phyloP scores from a whole-genome alignment of 129 eudicot genomes.

The Pulicaria dysenterica region DNA sequence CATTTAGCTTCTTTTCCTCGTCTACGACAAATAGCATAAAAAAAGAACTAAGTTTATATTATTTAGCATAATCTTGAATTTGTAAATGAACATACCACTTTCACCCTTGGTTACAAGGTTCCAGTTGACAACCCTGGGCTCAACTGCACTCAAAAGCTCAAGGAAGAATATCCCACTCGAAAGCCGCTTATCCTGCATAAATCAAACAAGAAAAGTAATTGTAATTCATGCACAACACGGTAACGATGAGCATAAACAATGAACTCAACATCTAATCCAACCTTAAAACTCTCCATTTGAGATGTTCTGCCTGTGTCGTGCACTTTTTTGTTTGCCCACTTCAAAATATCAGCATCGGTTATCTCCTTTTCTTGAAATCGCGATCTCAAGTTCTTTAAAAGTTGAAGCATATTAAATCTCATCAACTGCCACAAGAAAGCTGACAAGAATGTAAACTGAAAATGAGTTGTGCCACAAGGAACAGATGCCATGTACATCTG shows the following conservation, averaged over 20 bases:
- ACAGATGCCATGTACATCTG: slow-evolving; percentile 11
- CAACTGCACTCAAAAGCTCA: slow-evolving; percentile 89
- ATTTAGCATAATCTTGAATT: neutral
- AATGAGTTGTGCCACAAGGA: neutral
- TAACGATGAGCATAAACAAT: neutral
- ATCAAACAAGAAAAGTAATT: neutral
- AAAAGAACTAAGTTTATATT: neutral
- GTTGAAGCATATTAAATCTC: slow-evolving; percentile 93
- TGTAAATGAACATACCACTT: slow-evolving; percentile 51
- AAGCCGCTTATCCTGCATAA: slow-evolving; percentile 70
- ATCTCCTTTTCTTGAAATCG: slow-evolving; percentile 87
- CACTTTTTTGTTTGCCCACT: slow-evolving; percentile 90
- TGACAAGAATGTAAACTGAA: slow-evolving; percentile 34
- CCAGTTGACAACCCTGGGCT: slow-evolving; percentile 97
- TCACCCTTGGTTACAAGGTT: slow-evolving; percentile 93
- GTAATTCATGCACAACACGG: neutral
- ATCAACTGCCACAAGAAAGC: slow-evolving; percentile 98
- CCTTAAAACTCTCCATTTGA: slow-evolving; percentile 93
- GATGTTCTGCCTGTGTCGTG: slow-evolving; percentile 69
- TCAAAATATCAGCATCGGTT: slow-evolving; percentile 73
- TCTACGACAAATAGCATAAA: slow-evolving; percentile 37
- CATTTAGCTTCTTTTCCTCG: slow-evolving; percentile 93
- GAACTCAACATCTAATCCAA: slow-evolving; percentile 13
- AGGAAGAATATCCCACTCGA: slow-evolving; percentile 90
- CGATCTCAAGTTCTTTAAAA: slow-evolving; percentile 74